Evolutionary conservation across 2,329 filamentous ascomycete genomes (phyloP), one percentile per base, ranked within the genome.

Genomic region (Aspergillus ochraceus): DNA sequence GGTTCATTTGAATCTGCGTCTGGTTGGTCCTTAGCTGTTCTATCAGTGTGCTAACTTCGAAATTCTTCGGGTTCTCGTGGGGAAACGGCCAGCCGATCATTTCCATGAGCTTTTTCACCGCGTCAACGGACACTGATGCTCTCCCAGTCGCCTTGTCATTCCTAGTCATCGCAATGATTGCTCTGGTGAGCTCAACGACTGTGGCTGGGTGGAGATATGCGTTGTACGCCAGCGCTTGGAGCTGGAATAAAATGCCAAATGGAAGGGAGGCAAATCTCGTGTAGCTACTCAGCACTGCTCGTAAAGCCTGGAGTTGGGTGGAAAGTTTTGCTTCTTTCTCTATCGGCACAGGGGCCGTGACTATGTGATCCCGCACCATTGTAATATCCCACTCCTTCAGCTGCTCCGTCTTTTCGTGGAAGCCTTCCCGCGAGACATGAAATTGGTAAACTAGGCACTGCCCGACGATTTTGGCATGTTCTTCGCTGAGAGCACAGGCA

Each of bases 161-260:
- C 59, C 73, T 47, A 51, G 68, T 73, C 0, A 78, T 63, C 0
- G 63, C 46, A 3, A 73, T 69, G 1, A 89, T 74, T 1, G 76
- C 61, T 0, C 73, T 67, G 0, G 86, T 68, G 3, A 91, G 67
- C 0, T 68, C 63, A 0, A 77, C 47, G 0, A 86, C 84, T 0
- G 75, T 82, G 0, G 68, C 64, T 0, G 90, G 89, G 20, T 84
- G 77, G 1, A 92, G 78, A 58, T 83, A 86, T 12, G 83, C 85
- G 65, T 89, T 89, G 64, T 82, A 79, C 0, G 86, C 85, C 8
- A 92, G 74, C 10, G 81, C 82, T 53, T 89, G 83, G 2, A 90
- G 75, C 63, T 90, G 87, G 65, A 86, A 89, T 3, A 85, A 75
- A 0, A 87, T 66, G 0, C 76, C 70, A 62, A 86, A 90, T 4